Conservation (phyloP, 441 rosid genomes). For the Populus hybrid region DNA sequence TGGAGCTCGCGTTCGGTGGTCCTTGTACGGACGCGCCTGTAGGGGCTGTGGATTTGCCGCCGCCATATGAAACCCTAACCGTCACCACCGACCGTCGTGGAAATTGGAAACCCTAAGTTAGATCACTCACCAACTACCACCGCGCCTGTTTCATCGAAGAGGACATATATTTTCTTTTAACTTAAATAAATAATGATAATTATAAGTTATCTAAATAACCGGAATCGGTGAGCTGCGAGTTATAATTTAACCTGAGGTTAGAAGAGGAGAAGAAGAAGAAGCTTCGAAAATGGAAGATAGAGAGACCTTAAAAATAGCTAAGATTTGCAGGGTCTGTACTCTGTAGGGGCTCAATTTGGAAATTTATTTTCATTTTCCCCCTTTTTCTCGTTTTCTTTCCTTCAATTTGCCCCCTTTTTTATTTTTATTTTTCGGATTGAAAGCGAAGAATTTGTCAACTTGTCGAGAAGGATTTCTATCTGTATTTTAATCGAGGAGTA, state of each 20-base stretch:
- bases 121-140: not conserved
- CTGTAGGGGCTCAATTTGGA: slow-evolving; percentile 31
- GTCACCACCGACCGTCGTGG: not conserved
- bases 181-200: not conserved
- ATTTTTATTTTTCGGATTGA: not conserved
- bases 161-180: not conserved
- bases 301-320: slow-evolving; percentile 17
- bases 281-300: not conserved
- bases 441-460: not conserved
- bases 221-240: not conserved
- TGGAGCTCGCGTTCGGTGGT: slow-evolving; percentile 20
- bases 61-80: slow-evolving; percentile 31
- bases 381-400: not conserved
- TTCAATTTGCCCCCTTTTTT: not conserved
- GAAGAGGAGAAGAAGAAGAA: not conserved
- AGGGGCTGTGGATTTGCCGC: slow-evolving; percentile 58
- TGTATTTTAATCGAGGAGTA: not conserved
- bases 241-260: not conserved
- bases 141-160: slow-evolving; percentile 31
- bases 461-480: not conserved
- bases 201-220: not conserved
- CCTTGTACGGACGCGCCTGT: slow-evolving; percentile 44
- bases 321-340: slow-evolving; percentile 33
- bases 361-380: not conserved
- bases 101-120: not conserved